phyloP scores from a whole-genome alignment of 306 rosid genomes.

The Quercus cerris region DNA sequence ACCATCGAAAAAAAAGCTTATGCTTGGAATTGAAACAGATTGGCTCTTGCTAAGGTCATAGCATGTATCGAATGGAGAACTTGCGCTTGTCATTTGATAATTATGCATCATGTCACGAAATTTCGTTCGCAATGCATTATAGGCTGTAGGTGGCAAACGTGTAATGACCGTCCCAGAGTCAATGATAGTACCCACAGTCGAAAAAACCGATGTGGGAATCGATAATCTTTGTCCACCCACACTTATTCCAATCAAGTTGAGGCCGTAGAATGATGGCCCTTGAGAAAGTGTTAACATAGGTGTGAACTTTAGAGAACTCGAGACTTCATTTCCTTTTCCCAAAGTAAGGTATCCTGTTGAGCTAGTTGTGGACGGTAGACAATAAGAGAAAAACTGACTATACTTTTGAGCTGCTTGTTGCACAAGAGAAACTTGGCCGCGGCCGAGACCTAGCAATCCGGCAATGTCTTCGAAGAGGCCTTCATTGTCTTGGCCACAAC shows the following conservation, averaged over 20 bases:
- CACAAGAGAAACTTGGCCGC: slow-evolving; percentile 56
- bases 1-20: slow-evolving; percentile 33
- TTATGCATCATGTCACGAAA: slow-evolving; percentile 38
- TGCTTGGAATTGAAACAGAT: slow-evolving; percentile 21
- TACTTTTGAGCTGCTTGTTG: slow-evolving; percentile 58
- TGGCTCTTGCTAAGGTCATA: slow-evolving; percentile 39
- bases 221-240: slow-evolving; percentile 38
- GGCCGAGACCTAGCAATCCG: slow-evolving; percentile 78
- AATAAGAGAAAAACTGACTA: slow-evolving; percentile 56
- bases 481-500: slow-evolving; percentile 70
- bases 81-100: slow-evolving; percentile 19
- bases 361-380: slow-evolving; percentile 64
- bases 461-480: slow-evolving; percentile 58
- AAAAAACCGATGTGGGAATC: slow-evolving; percentile 30
- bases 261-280: slow-evolving; percentile 41
- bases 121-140: slow-evolving; percentile 24
- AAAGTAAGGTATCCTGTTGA: slow-evolving; percentile 50
- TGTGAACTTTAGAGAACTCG: slow-evolving; percentile 37
- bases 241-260: slow-evolving; percentile 34
- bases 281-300: slow-evolving; percentile 28
- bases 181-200: slow-evolving; percentile 44
- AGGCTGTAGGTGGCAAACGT: slow-evolving; percentile 56
- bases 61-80: slow-evolving; percentile 62
- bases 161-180: slow-evolving; percentile 83
- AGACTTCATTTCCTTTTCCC: slow-evolving; percentile 2